Evolutionary conservation across 768 basidiomycete genomes (phyloP), one percentile per base, ranked within the genome.

Genomic region (Suillus ampliporus): DNA sequence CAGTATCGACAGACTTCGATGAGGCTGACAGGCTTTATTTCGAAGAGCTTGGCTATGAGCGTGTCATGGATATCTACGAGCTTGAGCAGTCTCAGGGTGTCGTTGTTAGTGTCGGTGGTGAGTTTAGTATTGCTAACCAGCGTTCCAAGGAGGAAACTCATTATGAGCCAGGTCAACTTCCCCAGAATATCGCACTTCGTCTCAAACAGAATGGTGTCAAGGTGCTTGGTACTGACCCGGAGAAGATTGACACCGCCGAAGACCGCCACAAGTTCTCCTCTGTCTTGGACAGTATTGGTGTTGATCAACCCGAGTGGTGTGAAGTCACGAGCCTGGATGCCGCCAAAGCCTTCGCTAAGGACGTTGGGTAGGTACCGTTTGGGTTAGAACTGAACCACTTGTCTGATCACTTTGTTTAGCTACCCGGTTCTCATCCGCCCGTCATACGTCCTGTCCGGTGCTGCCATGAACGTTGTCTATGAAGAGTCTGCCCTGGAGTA

Each of bases 41-140:
- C 74, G 97, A 99, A 76, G 97, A 99, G 75, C 87, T 99, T 62
- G 95, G 97, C 56, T 99, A 86, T 79, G 97, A 99, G 78, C 88
- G 97, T 46, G 96, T 99, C 65, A 98, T 99, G 97, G 97, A 99
- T 77, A 99, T 99, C 70, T 99, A 99, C 71, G 97, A 99, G 76
- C 79, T 99, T 63, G 97, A 99, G 74, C 84, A 86, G 38, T 91
- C 97, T 1, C 87, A 91, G 58, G 97, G 97, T 72, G 94, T 97
- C 56, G 86, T 99, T 66, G 97, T 99, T 74, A 95, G 92, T 70
- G 96, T 99, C 35, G 97, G 97, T 68, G 97, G 96, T 92, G 69
- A 69, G 89, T 41, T 14, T 50, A 17, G 37, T 48, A 23, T 74
- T 31, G 8, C 59, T 43, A 15, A 37, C 56, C 41, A 34, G 40